Conservation (phyloP, 306 rosid species). For the Malus fusca region DNA sequence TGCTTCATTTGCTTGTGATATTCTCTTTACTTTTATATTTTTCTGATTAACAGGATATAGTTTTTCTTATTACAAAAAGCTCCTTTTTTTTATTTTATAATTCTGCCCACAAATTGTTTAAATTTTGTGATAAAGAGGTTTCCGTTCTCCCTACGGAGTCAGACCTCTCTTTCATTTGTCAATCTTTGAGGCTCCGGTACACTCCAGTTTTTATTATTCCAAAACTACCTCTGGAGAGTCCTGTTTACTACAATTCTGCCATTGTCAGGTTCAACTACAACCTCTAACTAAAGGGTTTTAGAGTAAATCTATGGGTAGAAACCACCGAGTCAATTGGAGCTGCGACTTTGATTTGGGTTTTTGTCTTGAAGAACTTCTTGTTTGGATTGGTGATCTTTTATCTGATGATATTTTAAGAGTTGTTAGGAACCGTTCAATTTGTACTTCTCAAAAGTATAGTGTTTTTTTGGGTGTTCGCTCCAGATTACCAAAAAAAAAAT, state of each 20-base stretch:
- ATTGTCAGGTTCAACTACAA: not conserved
- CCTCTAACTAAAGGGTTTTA: no score
- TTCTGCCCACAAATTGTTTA: not conserved
- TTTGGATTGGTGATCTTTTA: no score
- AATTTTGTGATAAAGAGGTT: constrained; percentile 10
- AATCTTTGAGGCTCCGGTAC: constrained; percentile 70
- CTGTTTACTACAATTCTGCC: constrained; percentile 12
- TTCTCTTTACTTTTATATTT: not conserved
- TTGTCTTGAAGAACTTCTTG: no score
- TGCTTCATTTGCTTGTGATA: constrained; percentile 26
- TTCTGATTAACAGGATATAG: no score
- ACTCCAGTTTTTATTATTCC: constrained; percentile 11
- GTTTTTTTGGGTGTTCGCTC: no score
- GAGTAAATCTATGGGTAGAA: no score
- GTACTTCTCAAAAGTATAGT: no score
- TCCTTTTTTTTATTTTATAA: not conserved
- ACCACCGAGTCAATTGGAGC: no score
- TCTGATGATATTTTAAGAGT: no score
- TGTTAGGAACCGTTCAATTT: no score
- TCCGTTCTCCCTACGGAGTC: constrained; percentile 64
- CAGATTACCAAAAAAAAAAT: no score
- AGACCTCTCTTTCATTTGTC: constrained; percentile 36
- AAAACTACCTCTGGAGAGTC: constrained; percentile 11
- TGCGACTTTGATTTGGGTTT: no score
- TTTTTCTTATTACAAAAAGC: not conserved